Percentiles rank a stretch among this genome's conserved stretches.
Conservation (phyloP, 495 filamentous ascomycete genomes). For the Glonium stellatum region DNA sequence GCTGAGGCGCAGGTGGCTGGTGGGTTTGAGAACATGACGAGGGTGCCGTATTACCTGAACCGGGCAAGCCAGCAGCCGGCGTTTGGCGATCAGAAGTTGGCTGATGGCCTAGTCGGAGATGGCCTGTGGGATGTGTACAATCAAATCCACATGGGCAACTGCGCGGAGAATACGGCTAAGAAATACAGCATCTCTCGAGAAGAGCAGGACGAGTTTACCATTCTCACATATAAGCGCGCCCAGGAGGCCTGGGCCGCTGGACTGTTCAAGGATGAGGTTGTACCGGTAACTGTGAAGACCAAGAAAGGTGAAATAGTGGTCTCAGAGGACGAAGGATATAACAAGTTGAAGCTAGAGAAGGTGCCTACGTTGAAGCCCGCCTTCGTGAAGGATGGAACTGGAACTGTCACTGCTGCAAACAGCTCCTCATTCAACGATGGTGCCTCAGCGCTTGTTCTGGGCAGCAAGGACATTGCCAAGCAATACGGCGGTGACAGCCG, state of each 20-base stretch:
- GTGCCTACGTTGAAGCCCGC: slow-evolving; percentile 82
- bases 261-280: slow-evolving; percentile 79
- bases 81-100: slow-evolving; percentile 77
- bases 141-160: slow-evolving; percentile 94
- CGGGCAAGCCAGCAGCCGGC: slow-evolving; percentile 67
- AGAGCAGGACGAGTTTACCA: slow-evolving; percentile 84
- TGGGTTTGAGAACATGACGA: slow-evolving; percentile 96
- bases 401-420: slow-evolving; percentile 92
- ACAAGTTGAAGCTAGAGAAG: slow-evolving; percentile 77
- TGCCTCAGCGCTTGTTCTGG: slow-evolving; percentile 82
- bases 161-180: slow-evolving; percentile 92
- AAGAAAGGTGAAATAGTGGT: slow-evolving; percentile 74
- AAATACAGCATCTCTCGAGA: slow-evolving; percentile 73
- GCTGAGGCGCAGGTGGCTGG: slow-evolving; percentile 83
- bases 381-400: slow-evolving; percentile 73
- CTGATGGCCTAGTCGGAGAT: slow-evolving; percentile 92
- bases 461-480: slow-evolving; percentile 64
- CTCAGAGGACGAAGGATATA: slow-evolving; percentile 78
- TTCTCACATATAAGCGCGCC: slow-evolving; percentile 76
- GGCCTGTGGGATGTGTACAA: slow-evolving; percentile 96
- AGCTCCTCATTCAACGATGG: slow-evolving; percentile 91
- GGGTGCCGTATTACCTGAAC: slow-evolving; percentile 83
- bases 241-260: slow-evolving; percentile 81
- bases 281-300: slow-evolving; percentile 71
- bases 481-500: slow-evolving; percentile 65